Evolutionary conservation across 495 filamentous ascomycete genomes (phyloP).

Genomic region (Daldinia concentrica): DNA sequence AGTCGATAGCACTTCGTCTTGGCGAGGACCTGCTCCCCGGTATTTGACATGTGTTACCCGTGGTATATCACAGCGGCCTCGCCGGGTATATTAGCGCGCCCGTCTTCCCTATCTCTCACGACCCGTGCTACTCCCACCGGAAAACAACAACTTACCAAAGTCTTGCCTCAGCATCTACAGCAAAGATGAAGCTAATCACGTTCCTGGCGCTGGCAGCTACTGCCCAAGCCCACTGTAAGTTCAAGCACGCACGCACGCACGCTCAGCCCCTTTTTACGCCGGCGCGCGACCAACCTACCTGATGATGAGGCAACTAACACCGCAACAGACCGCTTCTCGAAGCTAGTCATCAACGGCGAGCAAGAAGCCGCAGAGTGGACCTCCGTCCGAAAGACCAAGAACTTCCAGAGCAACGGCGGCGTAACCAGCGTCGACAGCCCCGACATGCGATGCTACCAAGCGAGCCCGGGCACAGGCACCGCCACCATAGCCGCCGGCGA

Average conservation of each 20-base stretch:
- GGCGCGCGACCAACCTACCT: too few relatives aligned
- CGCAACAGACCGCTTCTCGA: conserved; percentile 50
- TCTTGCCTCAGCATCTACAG: not conserved
- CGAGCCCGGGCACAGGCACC: conserved; percentile 41
- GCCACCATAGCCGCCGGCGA: conserved; percentile 52
- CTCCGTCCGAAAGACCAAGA: conserved; percentile 59
- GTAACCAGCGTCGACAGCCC: conserved; percentile 51
- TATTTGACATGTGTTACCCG: conserved; percentile 23
- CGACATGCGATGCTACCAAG: conserved; percentile 58
- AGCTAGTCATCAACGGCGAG: conserved; percentile 49
- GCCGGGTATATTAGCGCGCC: conserved; percentile 22
- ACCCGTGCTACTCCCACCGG: conserved; percentile 17
- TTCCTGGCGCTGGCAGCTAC: conserved; percentile 34
- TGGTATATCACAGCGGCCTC: not conserved
- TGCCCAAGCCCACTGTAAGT: conserved; percentile 42
- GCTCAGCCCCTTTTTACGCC: too few relatives aligned
- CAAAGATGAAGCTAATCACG: conserved; percentile 32
- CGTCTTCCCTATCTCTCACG: not conserved
- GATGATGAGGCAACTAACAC: not conserved
- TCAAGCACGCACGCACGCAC: too few relatives aligned
- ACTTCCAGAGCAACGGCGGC: conserved; percentile 56
- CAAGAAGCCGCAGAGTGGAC: conserved; percentile 52
- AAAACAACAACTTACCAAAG: not conserved
- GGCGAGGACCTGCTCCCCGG: conserved; percentile 30
- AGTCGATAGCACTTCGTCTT: conserved; percentile 22